phyloP scores from a whole-genome alignment of 345 rosid species.

The Jatropha curcas region DNA sequence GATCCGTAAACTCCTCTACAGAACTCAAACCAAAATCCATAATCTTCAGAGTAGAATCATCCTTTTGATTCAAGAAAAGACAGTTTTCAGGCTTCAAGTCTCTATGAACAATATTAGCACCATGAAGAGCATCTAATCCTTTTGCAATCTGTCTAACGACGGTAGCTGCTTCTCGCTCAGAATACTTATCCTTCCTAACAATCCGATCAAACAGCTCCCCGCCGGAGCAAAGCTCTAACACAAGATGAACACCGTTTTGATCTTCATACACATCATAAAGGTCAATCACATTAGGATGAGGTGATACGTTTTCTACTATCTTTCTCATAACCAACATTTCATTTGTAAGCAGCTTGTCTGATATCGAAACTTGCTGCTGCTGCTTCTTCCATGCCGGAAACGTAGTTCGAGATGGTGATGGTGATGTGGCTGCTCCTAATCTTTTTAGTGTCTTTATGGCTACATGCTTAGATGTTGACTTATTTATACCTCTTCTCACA shows the following conservation, averaged over 20 bases:
- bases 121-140: slow-evolving; percentile 52
- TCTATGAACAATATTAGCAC: slow-evolving; percentile 55
- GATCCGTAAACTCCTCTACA: slow-evolving; percentile 60
- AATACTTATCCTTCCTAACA: slow-evolving; percentile 42
- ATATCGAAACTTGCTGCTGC: slow-evolving; percentile 49
- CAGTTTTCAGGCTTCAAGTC: slow-evolving; percentile 70
- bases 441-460: slow-evolving; percentile 62
- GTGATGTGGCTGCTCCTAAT: slow-evolving; percentile 24
- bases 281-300: slow-evolving; percentile 57
- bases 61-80: slow-evolving; percentile 40
- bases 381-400: slow-evolving; percentile 44
- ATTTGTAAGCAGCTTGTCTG: slow-evolving; percentile 58
- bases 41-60: slow-evolving; percentile 62
- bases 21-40: slow-evolving; percentile 72
- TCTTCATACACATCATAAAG: slow-evolving; percentile 63
- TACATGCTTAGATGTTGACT: slow-evolving; percentile 25
- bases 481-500: slow-evolving; percentile 50
- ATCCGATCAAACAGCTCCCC: slow-evolving; percentile 62
- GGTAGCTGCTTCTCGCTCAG: slow-evolving; percentile 45
- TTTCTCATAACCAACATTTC: slow-evolving; percentile 64
- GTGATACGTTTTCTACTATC: slow-evolving; percentile 61
- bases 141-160: slow-evolving; percentile 54
- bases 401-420: slow-evolving; percentile 15
- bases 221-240: slow-evolving; percentile 60
- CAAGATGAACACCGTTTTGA: slow-evolving; percentile 56